Conservation (phyloP, 1,284 basidiomycete species). For the Rhodotorula mucilaginosa region DNA sequence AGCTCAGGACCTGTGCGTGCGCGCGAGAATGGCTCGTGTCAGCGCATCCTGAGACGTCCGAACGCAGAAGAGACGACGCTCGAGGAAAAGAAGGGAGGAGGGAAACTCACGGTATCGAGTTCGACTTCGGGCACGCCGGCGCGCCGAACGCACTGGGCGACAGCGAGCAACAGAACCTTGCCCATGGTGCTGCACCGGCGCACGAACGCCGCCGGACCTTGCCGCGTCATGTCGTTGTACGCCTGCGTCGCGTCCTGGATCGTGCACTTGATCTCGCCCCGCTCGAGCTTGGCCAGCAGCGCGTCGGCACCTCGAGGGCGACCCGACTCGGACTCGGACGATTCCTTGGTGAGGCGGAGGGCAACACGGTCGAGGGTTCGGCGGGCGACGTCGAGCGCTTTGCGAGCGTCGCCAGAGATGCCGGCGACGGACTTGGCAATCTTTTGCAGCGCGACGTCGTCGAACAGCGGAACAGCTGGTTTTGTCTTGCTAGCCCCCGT, state of each 20-base stretch:
- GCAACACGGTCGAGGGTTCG: slow-evolving; percentile 44
- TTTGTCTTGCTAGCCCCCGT: slow-evolving; percentile 51
- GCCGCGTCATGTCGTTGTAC: slow-evolving; percentile 85
- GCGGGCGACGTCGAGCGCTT: slow-evolving; percentile 91
- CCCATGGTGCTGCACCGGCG: slow-evolving; percentile 79
- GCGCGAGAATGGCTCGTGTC: not conserved
- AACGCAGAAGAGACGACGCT: not conserved
- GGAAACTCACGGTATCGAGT: slow-evolving; percentile 38
- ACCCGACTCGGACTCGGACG: not conserved
- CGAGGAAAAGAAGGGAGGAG: too few relatives aligned
- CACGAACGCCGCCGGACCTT: slow-evolving; percentile 78
- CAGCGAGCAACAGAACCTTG: slow-evolving; percentile 79
- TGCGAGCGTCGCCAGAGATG: slow-evolving; percentile 89
- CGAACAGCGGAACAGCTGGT: slow-evolving; percentile 55
- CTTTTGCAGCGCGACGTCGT: slow-evolving; percentile 74
- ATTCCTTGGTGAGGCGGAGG: slow-evolving; percentile 2
- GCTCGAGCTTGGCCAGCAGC: slow-evolving; percentile 58
- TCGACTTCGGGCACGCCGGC: slow-evolving; percentile 63
- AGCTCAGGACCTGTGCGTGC: slow-evolving; percentile 40
- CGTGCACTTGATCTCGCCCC: slow-evolving; percentile 49
- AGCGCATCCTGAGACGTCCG: too few relatives aligned
- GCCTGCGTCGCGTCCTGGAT: slow-evolving; percentile 49
- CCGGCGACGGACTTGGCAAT: slow-evolving; percentile 88
- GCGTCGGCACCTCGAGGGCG: not conserved
- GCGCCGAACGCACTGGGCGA: slow-evolving; percentile 76